These are phyloP conservation scores for Fusarium bactridioides DNA, from an alignment of 2,329 filamentous ascomycete genomes.

Conservation along the genomic window DNA sequence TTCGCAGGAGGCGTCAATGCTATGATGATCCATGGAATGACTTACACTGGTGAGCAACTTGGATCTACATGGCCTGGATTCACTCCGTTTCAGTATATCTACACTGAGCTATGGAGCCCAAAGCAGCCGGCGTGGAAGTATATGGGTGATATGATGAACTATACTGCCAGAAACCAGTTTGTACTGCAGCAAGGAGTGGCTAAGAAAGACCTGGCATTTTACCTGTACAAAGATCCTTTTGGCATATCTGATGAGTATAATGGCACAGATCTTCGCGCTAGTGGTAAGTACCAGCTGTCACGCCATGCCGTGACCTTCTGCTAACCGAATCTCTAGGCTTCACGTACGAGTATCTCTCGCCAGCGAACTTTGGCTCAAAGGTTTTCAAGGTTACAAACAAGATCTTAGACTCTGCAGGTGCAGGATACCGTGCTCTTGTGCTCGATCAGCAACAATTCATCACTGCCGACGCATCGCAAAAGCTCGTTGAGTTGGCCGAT, in stretches of 20 bases:
- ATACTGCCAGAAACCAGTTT: not conserved
- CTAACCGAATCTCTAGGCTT: not conserved
- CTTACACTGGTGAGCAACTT: not conserved
- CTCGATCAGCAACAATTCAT: not conserved
- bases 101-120: not conserved
- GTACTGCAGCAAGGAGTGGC: not conserved
- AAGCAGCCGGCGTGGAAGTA: not conserved
- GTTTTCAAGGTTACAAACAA: fast-evolving
- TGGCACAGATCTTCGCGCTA: not conserved
- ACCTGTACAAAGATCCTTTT: not conserved
- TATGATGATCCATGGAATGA: not conserved
- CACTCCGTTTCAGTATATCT: not conserved
- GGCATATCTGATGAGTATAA: not conserved
- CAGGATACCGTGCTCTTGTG: not conserved
- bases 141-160: not conserved
- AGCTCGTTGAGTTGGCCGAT: not conserved
- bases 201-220: not conserved
- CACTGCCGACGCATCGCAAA: not conserved
- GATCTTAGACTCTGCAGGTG: not conserved
- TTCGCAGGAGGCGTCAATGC: not conserved
- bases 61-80: not conserved
- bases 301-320: no score
- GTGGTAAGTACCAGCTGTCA: not conserved
- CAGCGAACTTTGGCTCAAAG: not conserved
- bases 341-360: not conserved